Evolutionary conservation across 2,329 filamentous ascomycete genomes (phyloP), one percentile per base, ranked within the genome.

Genomic region (Ascochyta fabae): DNA sequence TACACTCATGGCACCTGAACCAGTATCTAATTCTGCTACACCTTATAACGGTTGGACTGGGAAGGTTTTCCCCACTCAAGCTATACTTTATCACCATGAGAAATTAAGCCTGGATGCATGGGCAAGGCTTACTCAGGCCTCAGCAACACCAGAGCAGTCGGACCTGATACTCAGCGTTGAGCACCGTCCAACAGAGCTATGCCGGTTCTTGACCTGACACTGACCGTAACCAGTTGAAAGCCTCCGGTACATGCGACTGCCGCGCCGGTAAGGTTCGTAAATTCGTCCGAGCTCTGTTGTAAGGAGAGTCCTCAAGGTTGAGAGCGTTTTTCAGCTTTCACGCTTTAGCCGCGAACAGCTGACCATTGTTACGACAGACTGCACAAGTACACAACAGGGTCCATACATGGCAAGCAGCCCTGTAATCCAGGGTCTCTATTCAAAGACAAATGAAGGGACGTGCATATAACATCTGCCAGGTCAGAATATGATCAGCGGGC

Each of bases 401-500:
- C 10, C 29, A 6, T 16, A 16, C 26, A 22, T 31, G 48, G 1
- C 33, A 15, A 15, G 48, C 33, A 31, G 24, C 4, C 48, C 26
- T 33, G 26, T 34, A 22, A 44, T 15, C 6, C n/a, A 19, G n/a
- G 26, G 24, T 26, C 26, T 27, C 22, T 38, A 23, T 24, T 31
- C 35, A 31, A 26, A 13, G n/a, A 13, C 16, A 1, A 27, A 10
- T 19, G 19, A 34, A 23, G 22, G 49, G 42, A 46, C 49, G 42
- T 40, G 29, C 49, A 16, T 29, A 16, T 35, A 5, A 12, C 15
- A 24, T 35, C 10, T 41, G 27, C 35, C 7, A 27, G 10, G 2
- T 33, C 23, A 10, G 16, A 8, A 36, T 10, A 46, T 46, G 41
- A 55, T 49, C 41, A 45, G 44, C 40, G 23, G 36, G 41, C 35